phyloP scores from a whole-genome alignment of 208 protist species.

The Acanthamoeba royreba region DNA sequence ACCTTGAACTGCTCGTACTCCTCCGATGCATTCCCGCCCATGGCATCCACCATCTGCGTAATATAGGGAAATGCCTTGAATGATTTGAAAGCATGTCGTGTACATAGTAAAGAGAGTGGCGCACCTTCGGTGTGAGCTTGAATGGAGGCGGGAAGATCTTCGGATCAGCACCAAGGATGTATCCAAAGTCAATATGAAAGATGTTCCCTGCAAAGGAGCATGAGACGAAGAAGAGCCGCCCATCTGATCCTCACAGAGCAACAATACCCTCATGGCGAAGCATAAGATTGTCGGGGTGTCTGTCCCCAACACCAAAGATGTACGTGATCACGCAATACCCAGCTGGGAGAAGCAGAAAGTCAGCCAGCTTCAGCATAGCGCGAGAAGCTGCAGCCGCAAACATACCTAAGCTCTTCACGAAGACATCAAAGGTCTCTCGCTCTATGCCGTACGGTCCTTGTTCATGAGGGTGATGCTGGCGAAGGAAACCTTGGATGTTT shows the following conservation, averaged over 20 bases:
- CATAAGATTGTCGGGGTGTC: constrained; percentile 95
- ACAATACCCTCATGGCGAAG: constrained; percentile 80
- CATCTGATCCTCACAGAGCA: no score
- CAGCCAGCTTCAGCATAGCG: no score
- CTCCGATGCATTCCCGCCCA: constrained; percentile 66
- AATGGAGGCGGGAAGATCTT: constrained; percentile 94
- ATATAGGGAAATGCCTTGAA: not conserved
- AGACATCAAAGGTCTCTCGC: constrained; percentile 87
- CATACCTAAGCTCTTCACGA: constrained; percentile 90
- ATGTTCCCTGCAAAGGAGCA: no score
- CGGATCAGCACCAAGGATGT: constrained; percentile 94
- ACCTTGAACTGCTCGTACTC: constrained; percentile 69
- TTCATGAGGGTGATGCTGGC: constrained; percentile 80
- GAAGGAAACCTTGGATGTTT: constrained; percentile 66
- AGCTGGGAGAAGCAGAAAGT: no score
- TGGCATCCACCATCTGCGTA: constrained; percentile 83
- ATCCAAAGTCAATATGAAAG: constrained; percentile 98
- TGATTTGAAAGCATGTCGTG: no score
- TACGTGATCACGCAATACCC: constrained; percentile 96
- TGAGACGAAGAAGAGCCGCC: no score
- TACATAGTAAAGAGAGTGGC: no score
- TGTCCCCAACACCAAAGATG: constrained; percentile 95
- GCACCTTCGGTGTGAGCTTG: constrained; percentile 92
- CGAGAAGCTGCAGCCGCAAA: no score
- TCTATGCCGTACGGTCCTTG: constrained; percentile 63